Conservation (phyloP, 1,139 yeast genomes). For the Williopsis jadinii region DNA sequence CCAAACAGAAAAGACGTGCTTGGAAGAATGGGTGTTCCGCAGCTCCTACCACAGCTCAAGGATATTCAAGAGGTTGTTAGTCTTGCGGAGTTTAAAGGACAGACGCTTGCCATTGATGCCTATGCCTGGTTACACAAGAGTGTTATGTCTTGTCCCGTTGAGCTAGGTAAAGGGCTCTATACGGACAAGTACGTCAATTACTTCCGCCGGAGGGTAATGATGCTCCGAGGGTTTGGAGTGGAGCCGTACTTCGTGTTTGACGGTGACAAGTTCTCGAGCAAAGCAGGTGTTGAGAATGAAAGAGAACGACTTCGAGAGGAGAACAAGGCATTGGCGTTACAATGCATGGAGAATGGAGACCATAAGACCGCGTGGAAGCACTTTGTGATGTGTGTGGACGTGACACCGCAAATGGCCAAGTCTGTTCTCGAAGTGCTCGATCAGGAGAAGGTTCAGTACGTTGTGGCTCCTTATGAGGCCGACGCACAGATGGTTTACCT, state of each 20-base stretch:
- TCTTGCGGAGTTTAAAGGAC: slow-evolving; percentile 59
- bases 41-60: slow-evolving; percentile 67
- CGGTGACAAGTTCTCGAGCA: slow-evolving; percentile 82
- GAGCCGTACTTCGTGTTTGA: slow-evolving; percentile 90
- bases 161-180: slow-evolving; percentile 64
- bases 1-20: too few relatives aligned
- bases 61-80: slow-evolving; percentile 59
- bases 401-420: slow-evolving; percentile 89
- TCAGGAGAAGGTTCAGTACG: slow-evolving; percentile 49
- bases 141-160: slow-evolving; percentile 76
- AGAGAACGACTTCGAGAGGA: slow-evolving; percentile 51
- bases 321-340: slow-evolving; percentile 51
- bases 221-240: slow-evolving; percentile 62
- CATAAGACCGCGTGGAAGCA: slow-evolving; percentile 54
- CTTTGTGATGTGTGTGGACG: slow-evolving; percentile 75
- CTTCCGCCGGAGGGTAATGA: slow-evolving; percentile 51
- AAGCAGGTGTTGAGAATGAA: slow-evolving; percentile 64
- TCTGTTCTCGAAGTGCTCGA: slow-evolving; percentile 71
- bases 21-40: slow-evolving; percentile 64
- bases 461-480: slow-evolving; percentile 98
- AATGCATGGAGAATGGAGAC: slow-evolving; percentile 45
- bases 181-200: slow-evolving; percentile 61
- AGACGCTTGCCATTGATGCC: slow-evolving; percentile 85
- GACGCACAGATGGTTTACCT: slow-evolving; percentile 94
- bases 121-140: slow-evolving; percentile 96